These are phyloP conservation scores for Aureobasidium melanogenum DNA, from an alignment of 2,329 filamentous ascomycete genomes.

Conservation along the genomic window DNA sequence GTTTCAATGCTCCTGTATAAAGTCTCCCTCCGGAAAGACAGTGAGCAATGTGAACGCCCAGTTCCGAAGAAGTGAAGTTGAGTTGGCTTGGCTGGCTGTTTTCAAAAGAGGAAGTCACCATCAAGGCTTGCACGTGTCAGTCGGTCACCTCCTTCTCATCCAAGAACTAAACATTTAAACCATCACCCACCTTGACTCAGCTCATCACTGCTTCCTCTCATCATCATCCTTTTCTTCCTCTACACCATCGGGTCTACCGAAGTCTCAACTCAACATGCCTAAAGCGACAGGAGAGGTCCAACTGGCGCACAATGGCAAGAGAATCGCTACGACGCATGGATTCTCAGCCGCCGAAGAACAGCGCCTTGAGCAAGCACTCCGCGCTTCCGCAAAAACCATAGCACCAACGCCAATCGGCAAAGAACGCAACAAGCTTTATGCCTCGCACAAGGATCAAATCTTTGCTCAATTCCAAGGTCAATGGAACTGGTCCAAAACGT, in stretches of 20 bases:
- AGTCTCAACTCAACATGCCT: neutral
- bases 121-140: neutral
- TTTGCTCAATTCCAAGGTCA: neutral
- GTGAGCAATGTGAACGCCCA: too few species aligned
- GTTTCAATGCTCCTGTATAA: neutral
- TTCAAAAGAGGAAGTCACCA: neutral
- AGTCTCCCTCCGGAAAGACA: too few species aligned
- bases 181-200: neutral
- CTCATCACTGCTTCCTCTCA: neutral
- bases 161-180: neutral
- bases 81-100: neutral
- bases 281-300: neutral
- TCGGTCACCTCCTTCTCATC: neutral
- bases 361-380: neutral
- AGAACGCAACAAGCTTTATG: neutral
- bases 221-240: neutral
- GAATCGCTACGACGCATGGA: neutral
- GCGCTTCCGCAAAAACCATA: neutral
- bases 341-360: neutral
- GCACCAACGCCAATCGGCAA: neutral
- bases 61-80: neutral
- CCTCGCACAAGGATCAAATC: neutral
- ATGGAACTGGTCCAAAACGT: neutral
- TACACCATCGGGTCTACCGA: too few species aligned
- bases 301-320: neutral